These are phyloP conservation scores for Colletotrichum eleusines DNA, from an alignment of 2,329 filamentous ascomycete genomes.

Conservation along the genomic window DNA sequence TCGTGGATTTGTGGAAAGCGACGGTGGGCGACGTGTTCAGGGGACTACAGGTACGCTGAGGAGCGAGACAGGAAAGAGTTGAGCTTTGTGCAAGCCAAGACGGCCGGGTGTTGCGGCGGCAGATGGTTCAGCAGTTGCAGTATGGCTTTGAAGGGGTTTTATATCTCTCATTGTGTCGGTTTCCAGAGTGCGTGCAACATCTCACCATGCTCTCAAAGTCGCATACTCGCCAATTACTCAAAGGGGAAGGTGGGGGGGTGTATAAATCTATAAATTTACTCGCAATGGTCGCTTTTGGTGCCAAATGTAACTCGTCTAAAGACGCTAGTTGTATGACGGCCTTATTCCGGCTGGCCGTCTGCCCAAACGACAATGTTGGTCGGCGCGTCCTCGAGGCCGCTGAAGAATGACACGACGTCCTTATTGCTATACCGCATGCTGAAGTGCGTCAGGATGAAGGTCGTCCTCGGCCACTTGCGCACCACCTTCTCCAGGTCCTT, in stretches of 20 bases:
- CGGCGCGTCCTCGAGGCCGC: slow-evolving; percentile 53
- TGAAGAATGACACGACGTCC: slow-evolving; percentile 57
- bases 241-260: too few species aligned
- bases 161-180: not conserved
- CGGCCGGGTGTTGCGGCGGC: not conserved
- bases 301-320: not conserved
- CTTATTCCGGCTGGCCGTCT: slow-evolving; percentile 48
- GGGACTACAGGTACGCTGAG: slow-evolving; percentile 1
- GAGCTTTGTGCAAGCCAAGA: not conserved
- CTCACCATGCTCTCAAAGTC: not conserved
- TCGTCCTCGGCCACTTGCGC: slow-evolving; percentile 56
- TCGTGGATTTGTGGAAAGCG: slow-evolving; percentile 25
- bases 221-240: not conserved
- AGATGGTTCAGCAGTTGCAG: too few species aligned
- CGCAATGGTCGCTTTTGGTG: not conserved
- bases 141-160: not conserved
- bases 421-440: slow-evolving; percentile 58
- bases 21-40: slow-evolving; percentile 18
- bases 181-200: not conserved
- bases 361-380: slow-evolving; percentile 62
- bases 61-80: too few species aligned
- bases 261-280: not conserved
- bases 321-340: not conserved
- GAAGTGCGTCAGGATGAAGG: slow-evolving; percentile 62
- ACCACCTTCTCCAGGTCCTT: slow-evolving; percentile 59